Base-by-base conservation (phyloP, 805 yeast genomes). In the Sungouiozyma ichnusensis region DNA sequence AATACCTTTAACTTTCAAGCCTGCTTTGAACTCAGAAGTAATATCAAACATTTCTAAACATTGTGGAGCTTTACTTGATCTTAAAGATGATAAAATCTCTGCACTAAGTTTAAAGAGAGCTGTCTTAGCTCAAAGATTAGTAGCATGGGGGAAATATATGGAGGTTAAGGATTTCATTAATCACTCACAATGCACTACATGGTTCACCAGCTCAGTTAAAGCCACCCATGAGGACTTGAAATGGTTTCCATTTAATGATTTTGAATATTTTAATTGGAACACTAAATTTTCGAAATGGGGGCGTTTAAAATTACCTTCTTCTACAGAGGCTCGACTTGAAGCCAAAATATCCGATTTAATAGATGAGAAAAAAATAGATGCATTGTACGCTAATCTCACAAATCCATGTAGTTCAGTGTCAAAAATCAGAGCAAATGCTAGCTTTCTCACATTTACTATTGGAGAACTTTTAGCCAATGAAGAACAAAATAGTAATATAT, bases 91-190 rank as follows among this genome's bases (percentile, higher is more conserved):
- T 16, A 38, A 47, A 16, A 47, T 55, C 13, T 57, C 61, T 16
- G 58, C 62, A 13, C 48, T 60, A 29, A 63, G 64, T 8, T 40
- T 37, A 16, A 58, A 56, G 43, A 49, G 59, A 18, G 42, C 59
- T 9, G 37, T 38, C 2, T 48, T 49, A 24, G 61, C 63, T 4
- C 49, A 51, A 33, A 49, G 48, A 34, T 41, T 60, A 24, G 43
- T 55, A 7, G 36, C 52, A 9, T 56, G 63, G 59, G 55, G 36
- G 4, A 36, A 20, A 13, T 35, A 15, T 17, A 35, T 31, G 36
- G 16, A 20, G 16, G 11, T 2, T 36, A 39, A 31, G 19, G 8
- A 19, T 32, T 37, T 11, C 39, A 33, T n/a, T 27, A 36, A 31
- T 39, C 40, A 40, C 6, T 24, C 29, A 24, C 29, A 24, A 24